These are phyloP conservation scores for Tetrahymena thermophila DNA, from an alignment of 73 alveolate species.

Conservation along the genomic window DNA sequence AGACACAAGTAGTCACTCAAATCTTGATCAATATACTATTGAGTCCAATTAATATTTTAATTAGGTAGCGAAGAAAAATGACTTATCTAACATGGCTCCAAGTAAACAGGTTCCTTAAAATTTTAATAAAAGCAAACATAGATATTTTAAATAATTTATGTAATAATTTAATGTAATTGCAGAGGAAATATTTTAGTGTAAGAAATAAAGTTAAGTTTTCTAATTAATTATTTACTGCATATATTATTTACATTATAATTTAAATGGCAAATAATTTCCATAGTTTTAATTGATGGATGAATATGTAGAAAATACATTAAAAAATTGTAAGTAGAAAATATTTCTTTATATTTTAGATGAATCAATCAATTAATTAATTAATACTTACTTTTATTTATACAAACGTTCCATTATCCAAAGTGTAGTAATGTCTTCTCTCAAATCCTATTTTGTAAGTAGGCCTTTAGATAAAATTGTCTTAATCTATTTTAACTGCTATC, in stretches of 20 bases:
- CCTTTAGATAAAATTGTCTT: neutral
- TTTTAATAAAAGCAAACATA: neutral
- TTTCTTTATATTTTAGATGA: neutral
- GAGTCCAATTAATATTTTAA: neutral
- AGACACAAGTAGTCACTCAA: neutral
- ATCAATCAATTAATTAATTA: no score
- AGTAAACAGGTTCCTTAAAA: neutral
- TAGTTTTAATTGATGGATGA: no score
- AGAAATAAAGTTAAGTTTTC: no score
- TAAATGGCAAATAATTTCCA: no score
- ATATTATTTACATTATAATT: no score
- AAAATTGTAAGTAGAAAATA: neutral
- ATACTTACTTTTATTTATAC: neutral
- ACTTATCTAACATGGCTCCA: neutral
- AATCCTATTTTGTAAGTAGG: neutral
- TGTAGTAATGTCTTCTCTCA: neutral
- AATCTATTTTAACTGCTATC: neutral
- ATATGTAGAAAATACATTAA: no score
- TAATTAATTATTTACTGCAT: no score
- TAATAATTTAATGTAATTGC: neutral
- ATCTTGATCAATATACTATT: neutral
- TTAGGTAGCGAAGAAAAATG: neutral
- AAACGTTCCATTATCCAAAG: neutral
- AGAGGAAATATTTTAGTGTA: neutral
- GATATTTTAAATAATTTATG: no score